A percentile compares a stretch with the other conserved stretches of the same genome.
These are phyloP conservation scores for Arxiozyma heterogenica DNA, from an alignment of 1,139 yeast species.

Conservation along the genomic window DNA sequence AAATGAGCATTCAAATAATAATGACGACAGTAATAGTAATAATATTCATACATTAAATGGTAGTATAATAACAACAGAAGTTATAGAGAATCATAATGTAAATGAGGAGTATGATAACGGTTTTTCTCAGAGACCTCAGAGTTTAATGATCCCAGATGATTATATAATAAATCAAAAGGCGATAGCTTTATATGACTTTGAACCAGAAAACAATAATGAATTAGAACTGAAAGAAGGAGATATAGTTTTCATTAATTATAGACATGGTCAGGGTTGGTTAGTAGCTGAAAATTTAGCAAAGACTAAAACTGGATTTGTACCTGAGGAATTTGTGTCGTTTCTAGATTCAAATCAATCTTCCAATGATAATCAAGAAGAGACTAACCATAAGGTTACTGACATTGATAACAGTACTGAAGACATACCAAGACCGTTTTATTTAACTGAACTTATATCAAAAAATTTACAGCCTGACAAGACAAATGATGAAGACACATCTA, in stretches of 20 bases:
- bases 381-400: constrained; percentile 16
- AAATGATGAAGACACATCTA: neutral
- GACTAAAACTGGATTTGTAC: constrained; percentile 71
- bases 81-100: neutral
- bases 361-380: constrained; percentile 18
- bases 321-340: constrained; percentile 83
- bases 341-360: constrained; percentile 14
- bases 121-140: constrained; percentile 32
- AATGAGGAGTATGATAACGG: constrained; percentile 24
- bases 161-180: constrained; percentile 49
- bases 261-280: constrained; percentile 98
- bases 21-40: neutral
- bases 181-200: constrained; percentile 79
- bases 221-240: constrained; percentile 74
- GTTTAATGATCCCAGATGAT: constrained; percentile 28
- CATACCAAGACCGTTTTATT: constrained; percentile 28
- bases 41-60: neutral
- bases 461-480: constrained; percentile 8
- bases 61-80: neutral
- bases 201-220: constrained; percentile 91
- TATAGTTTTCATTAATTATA: constrained; percentile 70
- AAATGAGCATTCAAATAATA: neutral
- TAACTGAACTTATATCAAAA: constrained; percentile 28
- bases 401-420: constrained; percentile 20
- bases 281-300: constrained; percentile 48